Conservation (phyloP, 1,139 yeast genomes). For the Protomyces pachydermus region DNA sequence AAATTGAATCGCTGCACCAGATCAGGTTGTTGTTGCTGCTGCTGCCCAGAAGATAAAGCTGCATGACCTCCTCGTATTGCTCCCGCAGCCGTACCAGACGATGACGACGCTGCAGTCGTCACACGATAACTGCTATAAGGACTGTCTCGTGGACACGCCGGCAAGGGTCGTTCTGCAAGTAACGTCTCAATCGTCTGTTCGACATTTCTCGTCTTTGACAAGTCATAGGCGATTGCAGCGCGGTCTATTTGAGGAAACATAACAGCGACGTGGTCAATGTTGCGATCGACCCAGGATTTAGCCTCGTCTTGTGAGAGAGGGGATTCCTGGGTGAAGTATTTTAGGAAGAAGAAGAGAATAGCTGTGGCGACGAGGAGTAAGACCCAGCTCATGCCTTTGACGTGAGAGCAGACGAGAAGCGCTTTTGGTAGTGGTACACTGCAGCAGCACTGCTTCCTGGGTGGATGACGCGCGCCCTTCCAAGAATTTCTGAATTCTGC, state of each 20-base stretch:
- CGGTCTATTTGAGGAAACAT: conserved; percentile 28
- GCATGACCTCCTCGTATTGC: not conserved
- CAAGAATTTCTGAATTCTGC: not conserved
- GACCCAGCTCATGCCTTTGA: not conserved
- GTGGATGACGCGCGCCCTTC: not conserved
- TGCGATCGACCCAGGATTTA: conserved; percentile 13
- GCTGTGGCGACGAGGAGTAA: conserved; percentile 10
- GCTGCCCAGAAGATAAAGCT: not conserved
- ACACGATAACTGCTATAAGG: not conserved
- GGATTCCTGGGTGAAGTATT: conserved; percentile 7
- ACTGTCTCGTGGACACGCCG: conserved; percentile 23
- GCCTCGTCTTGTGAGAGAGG: conserved; percentile 15
- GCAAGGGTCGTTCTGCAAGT: conserved; percentile 14
- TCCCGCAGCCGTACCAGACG: not conserved
- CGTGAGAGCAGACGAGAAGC: not conserved
- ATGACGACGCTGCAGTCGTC: not conserved
- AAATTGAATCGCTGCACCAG: conserved; percentile 12
- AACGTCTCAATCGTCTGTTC: conserved; percentile 29
- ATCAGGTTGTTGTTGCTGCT: not conserved
- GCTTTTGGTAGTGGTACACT: not conserved
- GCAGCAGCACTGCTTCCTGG: not conserved
- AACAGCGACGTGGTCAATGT: conserved; percentile 15
- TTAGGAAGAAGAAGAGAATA: conserved; percentile 17
- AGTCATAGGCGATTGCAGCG: conserved; percentile 29
- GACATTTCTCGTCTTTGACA: conserved; percentile 25